Evolutionary conservation across 2,329 filamentous ascomycete species (phyloP), one percentile per base, ranked within the genome.

Genomic region (Cordyceps sp.): DNA sequence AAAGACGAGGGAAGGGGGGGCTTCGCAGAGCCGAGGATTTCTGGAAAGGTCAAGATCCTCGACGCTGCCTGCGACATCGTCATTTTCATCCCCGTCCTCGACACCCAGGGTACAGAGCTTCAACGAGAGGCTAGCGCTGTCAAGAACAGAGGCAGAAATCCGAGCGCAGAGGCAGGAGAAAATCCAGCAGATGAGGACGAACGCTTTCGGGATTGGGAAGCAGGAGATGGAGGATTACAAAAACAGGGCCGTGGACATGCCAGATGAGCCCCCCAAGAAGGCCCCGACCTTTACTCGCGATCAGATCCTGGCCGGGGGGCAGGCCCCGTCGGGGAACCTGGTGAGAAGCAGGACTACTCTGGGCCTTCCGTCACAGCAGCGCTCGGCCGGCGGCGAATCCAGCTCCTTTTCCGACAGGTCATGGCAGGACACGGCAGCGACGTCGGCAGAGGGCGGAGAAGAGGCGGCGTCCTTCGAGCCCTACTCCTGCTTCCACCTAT

Each of bases 401-500:
- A 31, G 31, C 10, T 23, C 33, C 9, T 25, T 22, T 15, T 28
- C 31, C 13, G 29, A 35, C n/a, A 28, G 24, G 9, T 13, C 30
- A 19, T 19, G 14, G 18, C 29, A 35, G 28, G 45, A 44, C 21
- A 36, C 33, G 8, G 36, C 39, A 1, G 34, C 45, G 4, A 37
- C 36, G 9, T 42, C 41, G 29, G 39, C 44, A 33, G 40, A n/a
- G 37, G 42, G 10, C 26, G 48, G 45, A 17, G 39, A 52, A 29
- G 40, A 46, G 29, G 38, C 41, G 15, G 53, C 66, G 2, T 67
- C 77, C 2, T 92, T 90, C 44, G 90, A 98, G 45, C 70, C 82
- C 3, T 93, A 86, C 51, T 94, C 90, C 6, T 73, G 75, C 20
- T 62, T 86, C 24, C 85, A 94, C 48, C 66, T 98, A 12, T 81